Evolutionary conservation across 192 early-diverging fungal species (phyloP).

Genomic region (Gamsiella multidivaricata): DNA sequence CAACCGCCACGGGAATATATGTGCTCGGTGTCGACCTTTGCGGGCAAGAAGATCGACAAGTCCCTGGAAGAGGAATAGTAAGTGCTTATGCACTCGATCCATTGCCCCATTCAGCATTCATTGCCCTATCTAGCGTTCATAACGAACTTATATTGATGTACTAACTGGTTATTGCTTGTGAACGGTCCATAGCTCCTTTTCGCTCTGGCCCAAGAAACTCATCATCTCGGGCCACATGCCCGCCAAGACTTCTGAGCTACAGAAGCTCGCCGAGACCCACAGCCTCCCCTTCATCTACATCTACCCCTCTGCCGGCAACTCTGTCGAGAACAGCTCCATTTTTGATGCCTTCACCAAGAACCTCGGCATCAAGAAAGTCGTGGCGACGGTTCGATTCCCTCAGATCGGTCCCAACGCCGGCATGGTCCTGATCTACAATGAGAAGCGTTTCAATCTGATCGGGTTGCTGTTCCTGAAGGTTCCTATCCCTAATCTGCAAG

Average conservation of each 20-base stretch:
- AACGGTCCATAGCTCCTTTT: constrained; percentile 14
- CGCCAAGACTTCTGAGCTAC: constrained; percentile 41
- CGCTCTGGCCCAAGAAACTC: constrained; percentile 41
- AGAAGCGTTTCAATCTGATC: constrained; percentile 39
- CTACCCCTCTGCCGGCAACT: constrained; percentile 29
- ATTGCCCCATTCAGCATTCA: background rate
- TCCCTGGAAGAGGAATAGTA: constrained; percentile 52
- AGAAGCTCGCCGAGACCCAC: constrained; percentile 37
- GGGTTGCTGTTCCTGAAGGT: constrained; percentile 46
- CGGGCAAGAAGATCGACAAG: constrained; percentile 41
- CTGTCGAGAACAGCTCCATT: constrained; percentile 42
- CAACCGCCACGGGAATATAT: constrained; percentile 28
- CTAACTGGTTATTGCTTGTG: too few species aligned
- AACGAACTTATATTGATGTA: too few species aligned
- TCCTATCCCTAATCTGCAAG: constrained; percentile 32
- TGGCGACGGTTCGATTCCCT: constrained; percentile 42
- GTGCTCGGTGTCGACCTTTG: constrained; percentile 44
- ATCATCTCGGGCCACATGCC: constrained; percentile 37
- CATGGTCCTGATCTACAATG: constrained; percentile 50
- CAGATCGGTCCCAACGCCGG: constrained; percentile 38
- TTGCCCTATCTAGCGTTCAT: background rate
- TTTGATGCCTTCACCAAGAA: constrained; percentile 39
- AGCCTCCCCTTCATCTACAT: constrained; percentile 43
- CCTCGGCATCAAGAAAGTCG: constrained; percentile 31
- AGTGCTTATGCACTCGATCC: background rate